phyloP scores from a whole-genome alignment of 2,329 filamentous ascomycete genomes.

The Chrysosporium queenslandicum region DNA sequence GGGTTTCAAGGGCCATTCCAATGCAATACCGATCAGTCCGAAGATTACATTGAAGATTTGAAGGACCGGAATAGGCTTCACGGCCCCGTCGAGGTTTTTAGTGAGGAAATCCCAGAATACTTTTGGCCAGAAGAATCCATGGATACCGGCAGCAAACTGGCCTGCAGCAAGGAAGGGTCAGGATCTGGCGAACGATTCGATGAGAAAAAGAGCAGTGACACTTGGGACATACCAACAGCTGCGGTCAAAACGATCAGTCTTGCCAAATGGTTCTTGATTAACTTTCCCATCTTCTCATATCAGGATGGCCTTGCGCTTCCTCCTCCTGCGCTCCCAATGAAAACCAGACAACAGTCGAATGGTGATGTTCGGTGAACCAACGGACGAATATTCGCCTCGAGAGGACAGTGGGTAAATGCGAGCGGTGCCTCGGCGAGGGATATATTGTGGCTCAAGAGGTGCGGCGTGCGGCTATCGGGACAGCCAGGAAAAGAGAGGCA shows the following conservation, averaged over 20 bases:
- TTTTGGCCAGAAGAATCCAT: conserved; percentile 97
- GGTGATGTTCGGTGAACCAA: not conserved
- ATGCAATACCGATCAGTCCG: conserved; percentile 65
- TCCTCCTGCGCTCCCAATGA: not conserved
- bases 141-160: conserved; percentile 71
- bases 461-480: conserved; percentile 6
- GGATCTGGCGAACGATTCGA: not conserved
- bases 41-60: conserved; percentile 84
- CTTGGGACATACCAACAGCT: conserved; percentile 53
- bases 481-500: conserved; percentile 1
- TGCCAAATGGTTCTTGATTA: conserved; percentile 99
- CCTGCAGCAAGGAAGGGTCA: conserved; percentile 44
- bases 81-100: conserved; percentile 73
- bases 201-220: not conserved
- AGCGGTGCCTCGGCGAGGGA: not conserved
- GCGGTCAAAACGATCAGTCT: conserved; percentile 85
- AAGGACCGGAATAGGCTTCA: conserved; percentile 77
- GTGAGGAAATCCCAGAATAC: conserved; percentile 97
- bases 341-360: not conserved
- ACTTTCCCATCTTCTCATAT: conserved; percentile 63
- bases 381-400: not conserved
- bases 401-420: not conserved
- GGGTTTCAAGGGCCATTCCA: conserved; percentile 79
- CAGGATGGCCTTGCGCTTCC: not conserved
- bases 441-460: conserved; percentile 1